Base-by-base conservation (phyloP, 225 moss, liverwort and hornwort species). In the Sphagnum contortum region DNA sequence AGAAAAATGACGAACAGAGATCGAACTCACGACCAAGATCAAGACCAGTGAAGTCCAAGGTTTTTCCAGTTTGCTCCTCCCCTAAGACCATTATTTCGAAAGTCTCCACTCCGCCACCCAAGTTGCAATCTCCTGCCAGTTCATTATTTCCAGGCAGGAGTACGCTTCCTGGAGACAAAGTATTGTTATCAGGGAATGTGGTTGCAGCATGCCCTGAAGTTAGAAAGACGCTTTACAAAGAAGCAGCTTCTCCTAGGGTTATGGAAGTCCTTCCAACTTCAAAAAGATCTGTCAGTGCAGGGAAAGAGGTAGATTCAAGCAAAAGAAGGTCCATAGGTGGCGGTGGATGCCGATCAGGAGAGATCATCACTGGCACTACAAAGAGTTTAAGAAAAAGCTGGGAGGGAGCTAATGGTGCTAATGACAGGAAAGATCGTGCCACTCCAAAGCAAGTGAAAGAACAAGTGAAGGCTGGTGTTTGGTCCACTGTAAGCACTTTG, bases 331-430 rank as follows among this genome's bases (percentile, higher is more conserved):
- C 81, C 79, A 72, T 50, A 79, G 45, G 76, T 76, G 0, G 79
- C 78, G 12, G 81, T 79, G 8, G 74, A 74, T 6, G 71, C 70
- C 2, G 51, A 68, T 12, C 55, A 59, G 5, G 71, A 70, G 52
- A 72, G 69, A 61, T 71, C 4, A 64, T 75, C n/a, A 61, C 70
- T 51, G 66, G 54, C 44, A 47, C 48, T 14, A 72, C 73, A 64
- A 81, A 79, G 5, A 45, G 48, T 44, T 72, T 74, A 5, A 59
- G 85, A n/a, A 85, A 79, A 62, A 85, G 81, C 64, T 85, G 81
- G 85, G 81, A 85, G 71, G 85, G 85, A 57, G 47, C 57, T 13
- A 49, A 45, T 49, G 45, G 45, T 11, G 58, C 50, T 3, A 69
- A 69, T 60, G 74, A 79, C 63, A 72, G 64, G 48, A 82, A 72